A percentile compares a stretch with the other conserved stretches of the same genome.
phyloP scores from a whole-genome alignment of 225 moss, liverwort and hornwort species.

The Anthoceros angustus region DNA sequence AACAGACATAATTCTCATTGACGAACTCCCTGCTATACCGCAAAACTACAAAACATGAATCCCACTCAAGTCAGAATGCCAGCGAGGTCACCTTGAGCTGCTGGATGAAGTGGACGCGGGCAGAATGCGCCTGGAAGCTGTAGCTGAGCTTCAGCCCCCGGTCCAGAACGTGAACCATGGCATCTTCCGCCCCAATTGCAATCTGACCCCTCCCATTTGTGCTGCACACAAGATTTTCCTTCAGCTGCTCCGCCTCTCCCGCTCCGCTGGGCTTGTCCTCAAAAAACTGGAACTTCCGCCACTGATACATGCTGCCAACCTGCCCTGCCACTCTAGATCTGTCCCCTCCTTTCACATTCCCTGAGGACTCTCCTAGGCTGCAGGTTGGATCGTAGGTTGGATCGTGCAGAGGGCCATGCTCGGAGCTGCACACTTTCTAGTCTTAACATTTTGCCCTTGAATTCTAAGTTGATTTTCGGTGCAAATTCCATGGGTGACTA shows the following conservation, averaged over 20 bases:
- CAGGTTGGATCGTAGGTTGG: no score
- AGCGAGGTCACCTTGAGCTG: constrained; percentile 60
- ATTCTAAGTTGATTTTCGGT: no score
- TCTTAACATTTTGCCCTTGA: no score
- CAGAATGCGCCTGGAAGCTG: constrained; percentile 81
- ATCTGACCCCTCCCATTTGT: constrained; percentile 92
- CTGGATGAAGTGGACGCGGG: constrained; percentile 54
- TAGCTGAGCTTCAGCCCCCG: constrained; percentile 79
- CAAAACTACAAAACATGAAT: not conserved
- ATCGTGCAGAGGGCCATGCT: no score
- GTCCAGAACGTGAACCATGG: constrained; percentile 76
- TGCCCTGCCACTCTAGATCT: no score
- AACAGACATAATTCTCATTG: constrained; percentile 4
- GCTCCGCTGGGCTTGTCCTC: constrained; percentile 58
- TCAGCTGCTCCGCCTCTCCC: constrained; percentile 63
- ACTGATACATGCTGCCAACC: constrained; percentile 56
- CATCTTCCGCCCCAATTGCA: constrained; percentile 67
- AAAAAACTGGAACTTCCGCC: constrained; percentile 89
- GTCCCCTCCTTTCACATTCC: no score
- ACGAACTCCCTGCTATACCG: not conserved
- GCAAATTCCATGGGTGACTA: no score
- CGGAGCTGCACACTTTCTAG: no score
- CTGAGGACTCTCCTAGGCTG: no score
- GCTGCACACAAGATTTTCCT: constrained; percentile 96
- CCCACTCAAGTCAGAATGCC: not conserved